phyloP scores from a whole-genome alignment of 1,284 basidiomycete species.

The Ceratobasidium sp. region DNA sequence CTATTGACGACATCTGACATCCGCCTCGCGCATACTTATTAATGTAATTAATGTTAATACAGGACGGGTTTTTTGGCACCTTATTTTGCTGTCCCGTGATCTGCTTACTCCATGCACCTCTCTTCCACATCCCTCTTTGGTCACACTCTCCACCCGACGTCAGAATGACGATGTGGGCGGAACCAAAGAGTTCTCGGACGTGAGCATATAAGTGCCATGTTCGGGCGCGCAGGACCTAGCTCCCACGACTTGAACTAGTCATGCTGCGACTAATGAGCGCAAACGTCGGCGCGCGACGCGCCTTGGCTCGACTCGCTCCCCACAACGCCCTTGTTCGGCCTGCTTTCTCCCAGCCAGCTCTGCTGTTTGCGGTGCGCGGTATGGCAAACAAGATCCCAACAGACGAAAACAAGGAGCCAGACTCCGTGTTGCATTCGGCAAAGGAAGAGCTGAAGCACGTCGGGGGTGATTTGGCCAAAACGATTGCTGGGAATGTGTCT shows the following conservation, averaged over 20 bases:
- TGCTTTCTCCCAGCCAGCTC: conserved; percentile 8
- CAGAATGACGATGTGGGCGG: conserved; percentile 17
- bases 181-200: not conserved
- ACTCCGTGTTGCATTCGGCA: conserved; percentile 9
- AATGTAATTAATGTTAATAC: conserved; percentile 38
- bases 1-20: conserved; percentile 5
- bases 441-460: conserved; percentile 34
- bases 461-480: conserved; percentile 37
- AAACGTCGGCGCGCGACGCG: conserved; percentile 35
- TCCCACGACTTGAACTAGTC: not conserved
- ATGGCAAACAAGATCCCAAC: conserved; percentile 30
- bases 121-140: not conserved
- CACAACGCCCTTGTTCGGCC: conserved; percentile 26
- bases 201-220: conserved; percentile 18
- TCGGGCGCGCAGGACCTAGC: not conserved
- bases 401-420: conserved; percentile 13
- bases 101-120: conserved; percentile 8
- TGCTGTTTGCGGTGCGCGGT: conserved; percentile 16
- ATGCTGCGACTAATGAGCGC: conserved; percentile 40
- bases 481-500: conserved; percentile 30
- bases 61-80: conserved; percentile 10
- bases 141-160: conserved; percentile 21
- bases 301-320: conserved; percentile 27
- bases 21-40: conserved; percentile 12
- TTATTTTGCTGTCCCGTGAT: conserved; percentile 11